Base-by-base conservation (phyloP, 345 rosid genomes). In the Moricandia moricandioides region DNA sequence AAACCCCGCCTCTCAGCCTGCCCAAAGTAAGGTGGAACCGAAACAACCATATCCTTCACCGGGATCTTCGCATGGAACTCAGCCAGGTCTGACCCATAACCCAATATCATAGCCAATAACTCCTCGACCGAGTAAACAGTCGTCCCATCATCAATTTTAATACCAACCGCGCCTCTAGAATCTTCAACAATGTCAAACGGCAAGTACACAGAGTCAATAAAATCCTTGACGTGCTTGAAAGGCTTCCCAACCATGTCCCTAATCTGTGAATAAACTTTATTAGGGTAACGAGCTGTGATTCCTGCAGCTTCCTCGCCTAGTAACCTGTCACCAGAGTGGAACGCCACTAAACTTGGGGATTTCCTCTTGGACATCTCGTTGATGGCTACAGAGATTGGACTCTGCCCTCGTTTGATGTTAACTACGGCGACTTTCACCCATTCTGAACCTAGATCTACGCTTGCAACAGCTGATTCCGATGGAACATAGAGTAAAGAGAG, bases 291-390 rank as follows among this genome's bases (percentile, higher is more conserved):
- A 18, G 98, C 99, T 4, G 87, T 81, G 51, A 92, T 82, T 1
- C 99, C 99, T 1, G 94, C 96, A 1, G 97, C 98, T 83, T 95
- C 99, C 78, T 95, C 99, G 17, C 85, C 99, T 0, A 95, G 79
- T 18, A 95, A 88, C 11, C 99, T 88, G 39, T 82, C 56, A 10
- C 81, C 97, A 0, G 92, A 77, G 1, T 90, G 98, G 79, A 95
- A 92, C 8, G 96, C 93, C n/a, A 92, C 94, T 40, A 95, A 73
- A 11, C 88, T 88, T 14, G 99, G 99, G 27, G 98, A 88, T 79
- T 95, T 95, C 16, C 99, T 82, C 86, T 92, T 95, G 7, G 99
- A 95, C 99, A 92, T 95, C 85, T 95, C 99, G 59, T 95, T 95
- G 67, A 95, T 95, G 18, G 97, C 99, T 56, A 95, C 78, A 10